Conservation (phyloP, 306 rosid species). For the Inga laurina region DNA sequence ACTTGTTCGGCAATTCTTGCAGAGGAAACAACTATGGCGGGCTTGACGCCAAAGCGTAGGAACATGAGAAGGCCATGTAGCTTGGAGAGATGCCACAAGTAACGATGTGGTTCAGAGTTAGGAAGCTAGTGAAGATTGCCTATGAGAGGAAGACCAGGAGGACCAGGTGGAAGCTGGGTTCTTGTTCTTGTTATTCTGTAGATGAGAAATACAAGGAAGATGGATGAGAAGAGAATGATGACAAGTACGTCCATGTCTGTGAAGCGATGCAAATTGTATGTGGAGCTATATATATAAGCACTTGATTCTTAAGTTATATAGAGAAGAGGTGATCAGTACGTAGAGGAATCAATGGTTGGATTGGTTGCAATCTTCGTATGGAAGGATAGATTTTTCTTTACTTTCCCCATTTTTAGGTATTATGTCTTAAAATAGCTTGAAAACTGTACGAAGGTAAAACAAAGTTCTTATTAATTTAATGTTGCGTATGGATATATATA, state of each 20-base stretch:
- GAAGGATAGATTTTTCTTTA: too few relatives aligned
- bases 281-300: neutral
- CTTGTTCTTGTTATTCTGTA: neutral
- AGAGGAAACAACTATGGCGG: constrained; percentile 37
- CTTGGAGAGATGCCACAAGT: constrained; percentile 41
- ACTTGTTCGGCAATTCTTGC: constrained; percentile 31
- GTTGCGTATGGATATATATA: too few relatives aligned
- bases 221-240: neutral
- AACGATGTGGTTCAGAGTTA: constrained; percentile 23
- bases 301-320: too few relatives aligned
- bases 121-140: constrained; percentile 58
- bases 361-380: too few relatives aligned
- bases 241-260: neutral
- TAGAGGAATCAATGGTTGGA: too few relatives aligned
- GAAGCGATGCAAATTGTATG: neutral
- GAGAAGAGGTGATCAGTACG: too few relatives aligned
- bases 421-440: too few relatives aligned
- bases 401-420: too few relatives aligned
- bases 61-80: constrained; percentile 57
- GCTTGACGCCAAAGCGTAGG: constrained; percentile 32
- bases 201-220: constrained; percentile 10
- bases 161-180: constrained; percentile 43
- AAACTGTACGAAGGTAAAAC: too few relatives aligned
- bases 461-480: too few relatives aligned
- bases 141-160: constrained; percentile 52